Conservation (phyloP, 2,329 filamentous ascomycete species). For the Aphanocladium album region DNA sequence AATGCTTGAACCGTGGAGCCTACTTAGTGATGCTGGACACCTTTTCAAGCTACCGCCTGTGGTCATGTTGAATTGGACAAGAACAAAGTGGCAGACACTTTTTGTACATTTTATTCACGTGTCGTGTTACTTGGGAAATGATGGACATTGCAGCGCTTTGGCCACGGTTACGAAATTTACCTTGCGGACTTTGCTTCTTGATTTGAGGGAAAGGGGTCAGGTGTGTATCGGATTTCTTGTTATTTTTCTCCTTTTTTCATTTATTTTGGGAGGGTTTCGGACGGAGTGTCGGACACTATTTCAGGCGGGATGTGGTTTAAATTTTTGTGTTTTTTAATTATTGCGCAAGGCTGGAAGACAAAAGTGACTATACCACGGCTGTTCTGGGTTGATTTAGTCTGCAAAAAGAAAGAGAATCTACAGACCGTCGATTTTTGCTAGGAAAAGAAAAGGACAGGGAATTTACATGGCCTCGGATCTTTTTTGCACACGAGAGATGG, state of each 20-base stretch:
- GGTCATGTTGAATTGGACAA: conserved; percentile 4
- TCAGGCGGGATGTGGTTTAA: conserved; percentile 30
- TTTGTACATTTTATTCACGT: conserved; percentile 8
- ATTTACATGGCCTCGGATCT: conserved; percentile 15
- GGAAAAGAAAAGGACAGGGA: background rate
- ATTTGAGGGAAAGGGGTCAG: conserved; percentile 33
- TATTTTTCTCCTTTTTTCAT: conserved; percentile 14
- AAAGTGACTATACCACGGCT: conserved; percentile 35
- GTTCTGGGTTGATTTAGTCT: conserved; percentile 29
- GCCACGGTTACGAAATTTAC: conserved; percentile 17
- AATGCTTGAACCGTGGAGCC: background rate
- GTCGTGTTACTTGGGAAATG: conserved; percentile 31
- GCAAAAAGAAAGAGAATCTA: conserved; percentile 20
- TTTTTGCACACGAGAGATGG: conserved; percentile 23
- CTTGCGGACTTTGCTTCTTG: conserved; percentile 38
- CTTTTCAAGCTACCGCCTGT: background rate
- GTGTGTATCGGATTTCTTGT: conserved; percentile 29
- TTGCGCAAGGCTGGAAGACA: conserved; percentile 33
- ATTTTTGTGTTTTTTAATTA: conserved; percentile 13
- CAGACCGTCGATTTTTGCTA: conserved; percentile 21
- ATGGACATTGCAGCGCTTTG: conserved; percentile 28
- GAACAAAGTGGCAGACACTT: background rate
- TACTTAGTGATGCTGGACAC: background rate
- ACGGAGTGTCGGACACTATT: conserved; percentile 34
- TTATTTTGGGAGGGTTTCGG: conserved; percentile 28